These are phyloP conservation scores for Mimosa pudica DNA, from an alignment of 306 rosid genomes.

Conservation along the genomic window DNA sequence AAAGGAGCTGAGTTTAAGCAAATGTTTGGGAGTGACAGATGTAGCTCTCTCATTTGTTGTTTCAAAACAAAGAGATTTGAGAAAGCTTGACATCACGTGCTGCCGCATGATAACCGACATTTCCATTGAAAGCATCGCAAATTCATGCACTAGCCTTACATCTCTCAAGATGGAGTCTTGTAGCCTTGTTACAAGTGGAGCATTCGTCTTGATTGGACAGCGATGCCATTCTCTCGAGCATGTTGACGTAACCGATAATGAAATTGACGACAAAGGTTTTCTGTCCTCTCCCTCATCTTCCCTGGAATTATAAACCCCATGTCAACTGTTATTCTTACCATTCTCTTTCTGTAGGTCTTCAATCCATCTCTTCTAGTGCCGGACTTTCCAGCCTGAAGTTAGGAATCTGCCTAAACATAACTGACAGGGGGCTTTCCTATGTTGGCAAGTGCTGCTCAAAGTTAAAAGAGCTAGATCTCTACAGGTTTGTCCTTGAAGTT, in stretches of 20 bases:
- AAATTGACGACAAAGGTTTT: conserved; percentile 86
- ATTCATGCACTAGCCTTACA: conserved; percentile 65
- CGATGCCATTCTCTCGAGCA: conserved; percentile 68
- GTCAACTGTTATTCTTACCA: conserved; percentile 35
- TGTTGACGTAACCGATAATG: conserved; percentile 94
- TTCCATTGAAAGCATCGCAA: conserved; percentile 68
- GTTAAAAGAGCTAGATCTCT: conserved; percentile 80
- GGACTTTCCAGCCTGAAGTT: conserved; percentile 71
- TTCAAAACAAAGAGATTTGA: conserved; percentile 74
- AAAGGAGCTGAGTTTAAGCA: conserved; percentile 83
- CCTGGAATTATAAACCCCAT: conserved; percentile 17
- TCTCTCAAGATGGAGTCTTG: conserved; percentile 98
- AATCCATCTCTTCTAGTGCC: conserved; percentile 71
- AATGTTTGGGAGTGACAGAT: conserved; percentile 83
- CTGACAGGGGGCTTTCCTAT: conserved; percentile 66
- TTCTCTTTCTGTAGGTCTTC: conserved; percentile 61
- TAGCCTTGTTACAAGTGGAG: conserved; percentile 68
- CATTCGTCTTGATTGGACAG: conserved; percentile 72
- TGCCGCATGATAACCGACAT: conserved; percentile 80
- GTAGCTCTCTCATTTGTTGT: conserved; percentile 72
- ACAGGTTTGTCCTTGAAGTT: conserved; percentile 61
- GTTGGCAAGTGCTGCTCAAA: conserved; percentile 73
- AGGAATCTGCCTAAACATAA: conserved; percentile 90
- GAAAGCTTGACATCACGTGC: conserved; percentile 91
- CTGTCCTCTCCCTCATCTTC: conserved; percentile 7